Conservation (phyloP, 2,329 filamentous ascomycete species). For the Neofusicoccum kwambonambiense region DNA sequence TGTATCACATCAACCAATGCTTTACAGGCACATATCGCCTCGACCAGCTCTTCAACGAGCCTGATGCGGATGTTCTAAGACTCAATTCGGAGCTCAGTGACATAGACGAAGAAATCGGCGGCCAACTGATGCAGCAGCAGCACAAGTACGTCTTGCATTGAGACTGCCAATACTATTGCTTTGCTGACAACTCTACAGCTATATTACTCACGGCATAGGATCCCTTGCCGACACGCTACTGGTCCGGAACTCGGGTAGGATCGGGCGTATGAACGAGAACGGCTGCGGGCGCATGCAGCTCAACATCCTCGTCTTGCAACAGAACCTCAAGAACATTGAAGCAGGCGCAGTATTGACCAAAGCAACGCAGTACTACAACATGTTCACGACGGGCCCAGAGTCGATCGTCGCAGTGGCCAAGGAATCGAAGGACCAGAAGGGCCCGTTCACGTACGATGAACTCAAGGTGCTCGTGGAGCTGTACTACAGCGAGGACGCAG, state of each 20-base stretch:
- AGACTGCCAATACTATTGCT: neutral
- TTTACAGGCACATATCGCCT: slow-evolving; percentile 48
- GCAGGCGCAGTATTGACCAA: slow-evolving; percentile 62
- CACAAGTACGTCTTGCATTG: slow-evolving; percentile 25
- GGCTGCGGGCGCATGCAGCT: slow-evolving; percentile 87
- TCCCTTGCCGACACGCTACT: slow-evolving; percentile 25
- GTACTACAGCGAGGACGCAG: slow-evolving; percentile 50
- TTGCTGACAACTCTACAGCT: slow-evolving; percentile 40
- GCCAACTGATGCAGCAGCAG: slow-evolving; percentile 70
- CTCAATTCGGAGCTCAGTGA: slow-evolving; percentile 82
- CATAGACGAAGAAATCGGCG: slow-evolving; percentile 79
- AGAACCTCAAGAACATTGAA: slow-evolving; percentile 94
- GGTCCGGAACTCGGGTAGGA: slow-evolving; percentile 21
- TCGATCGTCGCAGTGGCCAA: slow-evolving; percentile 63
- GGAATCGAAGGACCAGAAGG: slow-evolving; percentile 36
- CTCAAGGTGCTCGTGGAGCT: slow-evolving; percentile 44
- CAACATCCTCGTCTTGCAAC: slow-evolving; percentile 91
- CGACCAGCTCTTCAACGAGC: slow-evolving; percentile 72
- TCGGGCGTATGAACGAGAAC: slow-evolving; percentile 59
- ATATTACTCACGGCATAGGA: slow-evolving; percentile 13
- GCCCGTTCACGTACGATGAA: slow-evolving; percentile 38
- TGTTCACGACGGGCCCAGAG: slow-evolving; percentile 67
- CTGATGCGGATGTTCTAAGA: slow-evolving; percentile 75
- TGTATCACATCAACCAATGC: slow-evolving; percentile 70
- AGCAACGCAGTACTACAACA: slow-evolving; percentile 65